phyloP scores from a whole-genome alignment of 2,329 filamentous ascomycete genomes.

The Dactylella cylindrospora region DNA sequence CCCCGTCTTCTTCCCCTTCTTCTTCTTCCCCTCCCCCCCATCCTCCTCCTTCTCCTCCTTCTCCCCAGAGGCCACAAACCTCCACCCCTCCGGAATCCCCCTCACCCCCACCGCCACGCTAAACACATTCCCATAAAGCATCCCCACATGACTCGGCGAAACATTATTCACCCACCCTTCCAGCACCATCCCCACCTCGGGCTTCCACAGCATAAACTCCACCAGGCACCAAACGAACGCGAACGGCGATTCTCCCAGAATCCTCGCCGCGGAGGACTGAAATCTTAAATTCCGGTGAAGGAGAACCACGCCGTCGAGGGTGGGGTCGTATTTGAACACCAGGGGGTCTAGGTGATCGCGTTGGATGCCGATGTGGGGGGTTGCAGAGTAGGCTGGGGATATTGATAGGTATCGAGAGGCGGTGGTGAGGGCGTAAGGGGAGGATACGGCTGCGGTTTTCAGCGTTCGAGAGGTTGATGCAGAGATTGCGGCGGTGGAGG shows the following conservation, averaged over 20 bases:
- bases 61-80: slow-evolving; percentile 61
- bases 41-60: slow-evolving; percentile 28
- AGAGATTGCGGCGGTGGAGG: slow-evolving; percentile 3
- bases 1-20: slow-evolving; percentile 13
- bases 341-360: slow-evolving; percentile 74
- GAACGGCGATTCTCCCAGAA: slow-evolving; percentile 79
- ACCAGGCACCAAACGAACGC: slow-evolving; percentile 86
- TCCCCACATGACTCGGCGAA: slow-evolving; percentile 82
- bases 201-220: slow-evolving; percentile 80
- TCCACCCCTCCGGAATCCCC: slow-evolving; percentile 72
- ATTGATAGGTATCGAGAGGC: slow-evolving; percentile 78
- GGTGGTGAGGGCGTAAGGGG: slow-evolving; percentile 76
- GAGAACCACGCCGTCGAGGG: slow-evolving; percentile 72
- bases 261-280: slow-evolving; percentile 62
- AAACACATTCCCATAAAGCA: slow-evolving; percentile 88
- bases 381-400: slow-evolving; percentile 67
- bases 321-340: slow-evolving; percentile 73
- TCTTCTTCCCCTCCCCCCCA: slow-evolving; percentile 32
- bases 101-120: slow-evolving; percentile 74
- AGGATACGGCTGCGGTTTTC: slow-evolving; percentile 53
- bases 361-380: slow-evolving; percentile 65
- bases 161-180: slow-evolving; percentile 83
- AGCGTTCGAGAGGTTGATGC: background rate
- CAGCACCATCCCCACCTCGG: slow-evolving; percentile 70
- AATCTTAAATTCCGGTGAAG: slow-evolving; percentile 70